phyloP scores from a whole-genome alignment of 192 early-diverging fungal genomes.

The Piromyces finnis region DNA sequence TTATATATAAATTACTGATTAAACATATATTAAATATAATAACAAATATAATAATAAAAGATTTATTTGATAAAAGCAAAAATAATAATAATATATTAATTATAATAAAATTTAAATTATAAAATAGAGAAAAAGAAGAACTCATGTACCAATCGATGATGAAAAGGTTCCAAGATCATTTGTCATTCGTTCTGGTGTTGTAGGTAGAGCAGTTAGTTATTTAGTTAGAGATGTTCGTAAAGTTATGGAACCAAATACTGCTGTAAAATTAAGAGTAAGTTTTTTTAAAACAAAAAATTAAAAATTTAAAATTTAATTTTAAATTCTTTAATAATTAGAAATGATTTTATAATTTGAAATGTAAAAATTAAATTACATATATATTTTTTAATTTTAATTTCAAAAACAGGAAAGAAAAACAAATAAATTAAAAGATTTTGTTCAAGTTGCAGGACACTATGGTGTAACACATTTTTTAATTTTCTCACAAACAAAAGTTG shows the following conservation, averaged over 20 bases:
- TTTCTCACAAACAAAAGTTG: slow-evolving; percentile 65
- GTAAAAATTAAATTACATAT: too few relatives aligned
- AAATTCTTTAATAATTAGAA: too few relatives aligned
- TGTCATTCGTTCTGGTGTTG: slow-evolving; percentile 77
- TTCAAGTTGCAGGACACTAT: slow-evolving; percentile 64
- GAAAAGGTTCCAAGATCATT: slow-evolving; percentile 57
- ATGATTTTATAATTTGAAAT: too few relatives aligned
- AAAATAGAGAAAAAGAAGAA: slow-evolving; percentile 17
- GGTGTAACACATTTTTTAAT: slow-evolving; percentile 76
- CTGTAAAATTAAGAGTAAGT: slow-evolving; percentile 52
- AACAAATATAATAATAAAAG: too few relatives aligned
- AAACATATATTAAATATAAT: too few relatives aligned
- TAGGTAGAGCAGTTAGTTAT: slow-evolving; percentile 53
- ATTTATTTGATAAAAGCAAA: too few relatives aligned
- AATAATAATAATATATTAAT: too few relatives aligned
- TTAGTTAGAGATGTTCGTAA: slow-evolving; percentile 69
- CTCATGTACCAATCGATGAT: slow-evolving; percentile 19
- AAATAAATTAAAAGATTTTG: slow-evolving; percentile 88
- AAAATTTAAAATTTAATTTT: too few relatives aligned
- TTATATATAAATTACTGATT: too few relatives aligned
- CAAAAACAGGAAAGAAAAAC: slow-evolving; percentile 64
- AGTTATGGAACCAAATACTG: slow-evolving; percentile 93
- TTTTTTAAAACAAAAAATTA: too few relatives aligned
- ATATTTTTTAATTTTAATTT: too few relatives aligned
- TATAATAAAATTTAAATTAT: too few relatives aligned